Conservation (phyloP, 2,329 filamentous ascomycete genomes). For the Aspergillus chevalieri region DNA sequence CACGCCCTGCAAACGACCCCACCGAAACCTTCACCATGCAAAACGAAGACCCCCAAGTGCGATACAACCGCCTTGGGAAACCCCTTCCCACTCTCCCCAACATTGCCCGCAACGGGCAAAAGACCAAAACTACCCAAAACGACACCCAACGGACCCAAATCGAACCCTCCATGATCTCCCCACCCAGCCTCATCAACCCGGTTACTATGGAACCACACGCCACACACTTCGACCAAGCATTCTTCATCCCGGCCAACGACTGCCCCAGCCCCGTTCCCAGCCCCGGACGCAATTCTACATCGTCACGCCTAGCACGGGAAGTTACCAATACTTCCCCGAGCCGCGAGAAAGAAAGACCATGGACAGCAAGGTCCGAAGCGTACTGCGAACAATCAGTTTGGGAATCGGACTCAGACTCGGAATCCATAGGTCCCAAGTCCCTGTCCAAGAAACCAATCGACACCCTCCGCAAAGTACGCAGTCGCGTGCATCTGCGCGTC, state of each 20-base stretch:
- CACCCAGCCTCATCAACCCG: constrained; percentile 32
- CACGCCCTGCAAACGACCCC: constrained; percentile 17
- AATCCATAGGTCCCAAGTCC: constrained; percentile 29
- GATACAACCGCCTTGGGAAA: constrained; percentile 24
- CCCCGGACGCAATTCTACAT: constrained; percentile 18
- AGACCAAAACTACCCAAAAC: constrained; percentile 19
- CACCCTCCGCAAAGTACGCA: constrained; percentile 35
- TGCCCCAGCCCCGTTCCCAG: constrained; percentile 32
- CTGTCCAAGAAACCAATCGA: constrained; percentile 33
- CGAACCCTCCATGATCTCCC: constrained; percentile 35
- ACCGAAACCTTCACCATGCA: constrained; percentile 25
- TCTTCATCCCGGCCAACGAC: constrained; percentile 36
- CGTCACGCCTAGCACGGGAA: constrained; percentile 25
- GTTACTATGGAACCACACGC: constrained; percentile 35
- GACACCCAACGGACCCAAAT: constrained; percentile 22
- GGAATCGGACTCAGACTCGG: constrained; percentile 36
- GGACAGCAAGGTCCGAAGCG: constrained; percentile 28
- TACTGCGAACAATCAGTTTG: constrained; percentile 34
- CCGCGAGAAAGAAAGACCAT: constrained; percentile 22
- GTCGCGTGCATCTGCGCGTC: constrained; percentile 32
- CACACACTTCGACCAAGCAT: constrained; percentile 33
- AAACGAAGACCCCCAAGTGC: neutral
- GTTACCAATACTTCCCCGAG: constrained; percentile 18
- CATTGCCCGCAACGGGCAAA: constrained; percentile 16
- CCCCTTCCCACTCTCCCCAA: constrained; percentile 26